Evolutionary conservation across 2,329 filamentous ascomycete species (phyloP).

Genomic region (Pezicula radicicola): DNA sequence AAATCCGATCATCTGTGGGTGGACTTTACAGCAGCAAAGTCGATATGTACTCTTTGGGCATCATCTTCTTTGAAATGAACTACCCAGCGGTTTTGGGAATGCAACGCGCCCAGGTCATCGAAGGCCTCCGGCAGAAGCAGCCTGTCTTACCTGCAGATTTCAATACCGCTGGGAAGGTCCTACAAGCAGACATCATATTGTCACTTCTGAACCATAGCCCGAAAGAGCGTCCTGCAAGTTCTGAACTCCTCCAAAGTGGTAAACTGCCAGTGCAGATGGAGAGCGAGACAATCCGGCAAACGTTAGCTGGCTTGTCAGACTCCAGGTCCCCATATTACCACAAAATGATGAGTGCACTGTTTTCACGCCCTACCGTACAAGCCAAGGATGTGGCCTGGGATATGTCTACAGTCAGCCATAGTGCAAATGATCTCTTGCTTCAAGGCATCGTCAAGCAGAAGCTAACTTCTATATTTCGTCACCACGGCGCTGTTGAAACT

Average conservation of each 20-base stretch:
- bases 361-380: constrained; percentile 67
- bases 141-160: constrained; percentile 74
- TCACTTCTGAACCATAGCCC: constrained; percentile 81
- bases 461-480: constrained; percentile 75
- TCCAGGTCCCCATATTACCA: constrained; percentile 84
- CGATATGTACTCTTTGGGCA: constrained; percentile 96
- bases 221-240: constrained; percentile 76
- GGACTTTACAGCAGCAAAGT: constrained; percentile 90
- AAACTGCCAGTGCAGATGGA: constrained; percentile 90
- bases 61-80: constrained; percentile 99
- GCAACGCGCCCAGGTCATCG: constrained; percentile 62
- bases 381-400: constrained; percentile 82
- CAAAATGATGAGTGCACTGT: constrained; percentile 84
- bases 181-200: constrained; percentile 74
- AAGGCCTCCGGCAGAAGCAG: constrained; percentile 63
- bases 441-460: constrained; percentile 72
- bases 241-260: constrained; percentile 79
- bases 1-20: constrained; percentile 72
- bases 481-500: constrained; percentile 84
- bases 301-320: constrained; percentile 77
- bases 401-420: constrained; percentile 55
- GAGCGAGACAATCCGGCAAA: constrained; percentile 83
- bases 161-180: constrained; percentile 60
- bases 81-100: constrained; percentile 61
- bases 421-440: constrained; percentile 61